Conservation (phyloP, 805 yeast genomes). For the Candida fluviatilis region DNA sequence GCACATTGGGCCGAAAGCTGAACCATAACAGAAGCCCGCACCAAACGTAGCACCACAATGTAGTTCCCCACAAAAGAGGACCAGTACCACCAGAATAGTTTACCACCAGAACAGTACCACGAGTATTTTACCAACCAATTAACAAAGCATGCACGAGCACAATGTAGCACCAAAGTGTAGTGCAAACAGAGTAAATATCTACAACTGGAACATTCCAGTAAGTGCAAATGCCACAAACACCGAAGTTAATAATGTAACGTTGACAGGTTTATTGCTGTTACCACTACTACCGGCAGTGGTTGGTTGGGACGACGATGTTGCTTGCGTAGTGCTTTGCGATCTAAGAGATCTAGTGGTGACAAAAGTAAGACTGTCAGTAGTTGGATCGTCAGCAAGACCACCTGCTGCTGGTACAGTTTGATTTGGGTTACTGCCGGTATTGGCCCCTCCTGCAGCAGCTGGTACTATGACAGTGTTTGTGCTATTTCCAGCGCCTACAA, state of each 20-base stretch:
- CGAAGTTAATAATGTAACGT: background rate
- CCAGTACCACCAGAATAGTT: too few relatives aligned
- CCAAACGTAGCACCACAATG: too few relatives aligned
- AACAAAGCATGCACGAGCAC: too few relatives aligned
- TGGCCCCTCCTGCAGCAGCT: conserved; percentile 8
- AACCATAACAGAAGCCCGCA: too few relatives aligned
- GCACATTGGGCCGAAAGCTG: too few relatives aligned
- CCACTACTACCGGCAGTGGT: background rate
- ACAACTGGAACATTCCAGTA: background rate
- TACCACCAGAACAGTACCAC: too few relatives aligned
- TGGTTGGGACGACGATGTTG: conserved; percentile 2
- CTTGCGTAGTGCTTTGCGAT: conserved; percentile 5
- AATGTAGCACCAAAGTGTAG: too few relatives aligned
- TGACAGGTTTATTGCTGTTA: background rate
- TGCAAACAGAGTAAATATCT: too few relatives aligned
- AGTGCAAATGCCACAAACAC: background rate
- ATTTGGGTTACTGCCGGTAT: conserved; percentile 2
- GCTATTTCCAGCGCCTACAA: background rate
- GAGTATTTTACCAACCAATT: too few relatives aligned
- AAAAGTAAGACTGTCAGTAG: conserved; percentile 20
- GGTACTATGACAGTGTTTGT: conserved; percentile 6
- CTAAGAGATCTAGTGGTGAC: conserved; percentile 34
- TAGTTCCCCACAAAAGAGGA: too few relatives aligned
- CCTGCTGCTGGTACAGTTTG: conserved; percentile 10
- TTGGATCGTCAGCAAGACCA: conserved; percentile 15